Evolutionary conservation across 257 asterid genomes (phyloP).

Genomic region (Solanum dulcamara): DNA sequence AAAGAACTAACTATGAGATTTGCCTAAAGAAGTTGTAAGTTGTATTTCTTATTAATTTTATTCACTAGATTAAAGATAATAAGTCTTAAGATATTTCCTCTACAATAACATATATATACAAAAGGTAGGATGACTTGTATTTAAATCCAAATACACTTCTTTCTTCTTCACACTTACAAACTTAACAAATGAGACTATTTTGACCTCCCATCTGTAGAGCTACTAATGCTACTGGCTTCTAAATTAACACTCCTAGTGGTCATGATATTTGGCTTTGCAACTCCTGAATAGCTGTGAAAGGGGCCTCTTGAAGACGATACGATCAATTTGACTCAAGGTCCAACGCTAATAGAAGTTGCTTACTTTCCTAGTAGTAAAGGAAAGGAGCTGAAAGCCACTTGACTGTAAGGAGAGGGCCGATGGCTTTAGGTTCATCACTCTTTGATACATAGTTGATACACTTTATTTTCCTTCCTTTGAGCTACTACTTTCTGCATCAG

Average conservation of each 20-base stretch:
- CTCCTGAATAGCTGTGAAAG: not conserved
- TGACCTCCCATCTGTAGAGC: not conserved
- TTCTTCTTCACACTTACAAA: not conserved
- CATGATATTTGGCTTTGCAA: not conserved
- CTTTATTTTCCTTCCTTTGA: not conserved
- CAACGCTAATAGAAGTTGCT: not conserved
- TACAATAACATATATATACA: not conserved
- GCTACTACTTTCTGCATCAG: not conserved
- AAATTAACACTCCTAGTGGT: not conserved
- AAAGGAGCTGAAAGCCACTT: not conserved
- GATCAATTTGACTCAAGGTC: not conserved
- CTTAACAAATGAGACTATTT: not conserved
- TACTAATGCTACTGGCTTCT: not conserved
- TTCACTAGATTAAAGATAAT: not conserved
- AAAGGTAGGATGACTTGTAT: not conserved
- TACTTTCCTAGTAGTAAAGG: not conserved
- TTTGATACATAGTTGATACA: not conserved
- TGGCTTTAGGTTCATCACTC: not conserved
- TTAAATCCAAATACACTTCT: not conserved
- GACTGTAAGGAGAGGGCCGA: not conserved
- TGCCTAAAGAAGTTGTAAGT: not conserved
- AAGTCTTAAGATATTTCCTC: not conserved
- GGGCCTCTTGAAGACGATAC: not conserved
- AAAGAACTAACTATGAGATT: not conserved
- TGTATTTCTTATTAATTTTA: not conserved